Conservation (phyloP, 2,329 filamentous ascomycete species). For the Trichoderma harzianum region DNA sequence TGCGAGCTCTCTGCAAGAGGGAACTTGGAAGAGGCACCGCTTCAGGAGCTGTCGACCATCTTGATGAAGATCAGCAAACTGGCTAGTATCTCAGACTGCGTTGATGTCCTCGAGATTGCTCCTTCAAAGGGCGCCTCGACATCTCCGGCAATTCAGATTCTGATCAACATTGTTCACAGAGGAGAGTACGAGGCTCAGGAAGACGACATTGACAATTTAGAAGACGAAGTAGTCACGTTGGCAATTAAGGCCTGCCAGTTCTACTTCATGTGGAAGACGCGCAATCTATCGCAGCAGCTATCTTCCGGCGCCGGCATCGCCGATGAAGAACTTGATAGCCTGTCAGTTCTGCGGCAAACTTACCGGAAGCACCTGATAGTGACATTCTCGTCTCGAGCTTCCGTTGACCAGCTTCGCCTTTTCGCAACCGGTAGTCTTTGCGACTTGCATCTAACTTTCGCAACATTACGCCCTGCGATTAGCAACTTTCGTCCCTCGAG, state of each 20-base stretch:
- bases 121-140: constrained; percentile 47
- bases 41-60: constrained; percentile 69
- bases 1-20: constrained; percentile 70
- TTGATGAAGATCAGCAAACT: constrained; percentile 79
- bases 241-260: constrained; percentile 75
- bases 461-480: constrained; percentile 60
- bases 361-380: constrained; percentile 64
- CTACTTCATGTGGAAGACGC: constrained; percentile 94
- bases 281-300: constrained; percentile 54
- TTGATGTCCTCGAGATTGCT: constrained; percentile 67
- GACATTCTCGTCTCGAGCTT: constrained; percentile 63
- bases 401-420: constrained; percentile 74
- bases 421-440: constrained; percentile 73
- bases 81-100: constrained; percentile 73
- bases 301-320: constrained; percentile 53
- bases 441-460: constrained; percentile 78
- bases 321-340: constrained; percentile 56
- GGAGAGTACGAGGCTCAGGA: constrained; percentile 63
- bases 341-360: constrained; percentile 53
- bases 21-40: constrained; percentile 60
- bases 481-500: constrained; percentile 37
- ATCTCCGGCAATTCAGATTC: constrained; percentile 59
- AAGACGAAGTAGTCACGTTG: constrained; percentile 73
- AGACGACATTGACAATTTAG: constrained; percentile 68
- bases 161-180: constrained; percentile 70